Evolutionary conservation across 805 yeast species (phyloP).

Genomic region (Saturnispora hagleri): DNA sequence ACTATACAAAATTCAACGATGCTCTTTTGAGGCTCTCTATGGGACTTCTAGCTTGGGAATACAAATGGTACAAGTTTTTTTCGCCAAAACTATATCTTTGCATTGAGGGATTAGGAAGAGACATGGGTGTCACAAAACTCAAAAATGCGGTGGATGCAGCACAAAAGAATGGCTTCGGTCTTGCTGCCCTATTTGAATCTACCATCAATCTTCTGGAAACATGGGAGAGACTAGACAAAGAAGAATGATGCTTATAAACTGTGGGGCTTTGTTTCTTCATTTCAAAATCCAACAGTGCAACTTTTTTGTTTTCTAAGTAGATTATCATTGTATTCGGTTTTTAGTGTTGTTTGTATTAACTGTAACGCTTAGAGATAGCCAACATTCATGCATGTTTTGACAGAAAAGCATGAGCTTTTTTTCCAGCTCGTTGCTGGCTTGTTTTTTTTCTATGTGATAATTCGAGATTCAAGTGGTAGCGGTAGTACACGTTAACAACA

Average conservation of each 20-base stretch:
- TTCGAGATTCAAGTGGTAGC: not conserved
- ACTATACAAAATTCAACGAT: slow-evolving; percentile 34
- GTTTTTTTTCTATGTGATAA: not conserved
- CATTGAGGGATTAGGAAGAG: slow-evolving; percentile 52
- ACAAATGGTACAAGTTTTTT: slow-evolving; percentile 93
- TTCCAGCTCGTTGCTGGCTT: not conserved
- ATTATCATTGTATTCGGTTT: not conserved
- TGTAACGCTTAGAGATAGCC: not conserved
- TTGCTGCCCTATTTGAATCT: slow-evolving; percentile 46
- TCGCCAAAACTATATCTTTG: slow-evolving; percentile 58
- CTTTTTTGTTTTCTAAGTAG: not conserved
- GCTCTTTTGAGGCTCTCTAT: slow-evolving; percentile 61
- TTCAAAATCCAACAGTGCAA: not conserved
- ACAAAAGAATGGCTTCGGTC: slow-evolving; percentile 39
- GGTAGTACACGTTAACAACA: not conserved
- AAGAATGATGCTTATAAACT: slow-evolving; percentile 1
- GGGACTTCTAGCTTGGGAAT: slow-evolving; percentile 91
- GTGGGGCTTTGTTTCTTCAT: not conserved
- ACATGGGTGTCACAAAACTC: slow-evolving; percentile 72
- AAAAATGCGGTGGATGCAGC: slow-evolving; percentile 59
- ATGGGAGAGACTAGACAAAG: slow-evolving; percentile 33
- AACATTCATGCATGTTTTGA: too few species aligned
- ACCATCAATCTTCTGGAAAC: slow-evolving; percentile 38
- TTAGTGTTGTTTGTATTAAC: not conserved
- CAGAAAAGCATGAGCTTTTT: not conserved